phyloP scores from a whole-genome alignment of 2,329 filamentous ascomycete genomes.

The Colletotrichum incanum region DNA sequence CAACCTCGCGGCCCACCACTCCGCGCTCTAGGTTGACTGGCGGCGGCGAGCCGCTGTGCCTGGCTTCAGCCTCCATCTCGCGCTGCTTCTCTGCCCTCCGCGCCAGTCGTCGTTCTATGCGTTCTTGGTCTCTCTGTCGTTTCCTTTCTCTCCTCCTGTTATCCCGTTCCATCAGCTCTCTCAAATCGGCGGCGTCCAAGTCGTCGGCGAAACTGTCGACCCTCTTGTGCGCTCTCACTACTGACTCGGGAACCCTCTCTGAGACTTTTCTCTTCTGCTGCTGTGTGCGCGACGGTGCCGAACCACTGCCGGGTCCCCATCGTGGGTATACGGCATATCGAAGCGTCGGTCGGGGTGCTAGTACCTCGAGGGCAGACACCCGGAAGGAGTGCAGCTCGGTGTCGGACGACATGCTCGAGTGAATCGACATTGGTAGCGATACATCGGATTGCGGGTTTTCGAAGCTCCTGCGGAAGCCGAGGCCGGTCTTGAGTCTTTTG shows the following conservation, averaged over 20 bases:
- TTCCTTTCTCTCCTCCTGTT: constrained; percentile 84
- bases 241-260: constrained; percentile 70
- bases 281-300: constrained; percentile 63
- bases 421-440: constrained; percentile 82
- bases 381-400: constrained; percentile 85
- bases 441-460: constrained; percentile 79
- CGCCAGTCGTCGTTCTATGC: constrained; percentile 75
- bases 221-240: constrained; percentile 72
- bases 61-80: constrained; percentile 70
- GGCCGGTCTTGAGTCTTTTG: constrained; percentile 74
- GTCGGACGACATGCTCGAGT: constrained; percentile 82
- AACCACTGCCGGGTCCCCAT: constrained; percentile 63
- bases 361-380: constrained; percentile 83
- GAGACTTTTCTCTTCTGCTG: constrained; percentile 68
- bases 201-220: constrained; percentile 85
- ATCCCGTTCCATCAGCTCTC: constrained; percentile 93
- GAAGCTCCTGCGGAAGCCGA: constrained; percentile 64
- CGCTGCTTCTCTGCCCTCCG: constrained; percentile 78
- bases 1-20: constrained; percentile 72
- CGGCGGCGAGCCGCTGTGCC: constrained; percentile 65
- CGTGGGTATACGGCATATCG: constrained; percentile 79
- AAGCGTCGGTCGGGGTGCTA: constrained; percentile 88
- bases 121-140: constrained; percentile 77
- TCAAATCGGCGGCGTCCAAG: constrained; percentile 85
- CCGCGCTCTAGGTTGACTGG: constrained; percentile 73